Base-by-base conservation (phyloP, 1,284 basidiomycete genomes). In the Erythrobasidium hasegawianum region DNA sequence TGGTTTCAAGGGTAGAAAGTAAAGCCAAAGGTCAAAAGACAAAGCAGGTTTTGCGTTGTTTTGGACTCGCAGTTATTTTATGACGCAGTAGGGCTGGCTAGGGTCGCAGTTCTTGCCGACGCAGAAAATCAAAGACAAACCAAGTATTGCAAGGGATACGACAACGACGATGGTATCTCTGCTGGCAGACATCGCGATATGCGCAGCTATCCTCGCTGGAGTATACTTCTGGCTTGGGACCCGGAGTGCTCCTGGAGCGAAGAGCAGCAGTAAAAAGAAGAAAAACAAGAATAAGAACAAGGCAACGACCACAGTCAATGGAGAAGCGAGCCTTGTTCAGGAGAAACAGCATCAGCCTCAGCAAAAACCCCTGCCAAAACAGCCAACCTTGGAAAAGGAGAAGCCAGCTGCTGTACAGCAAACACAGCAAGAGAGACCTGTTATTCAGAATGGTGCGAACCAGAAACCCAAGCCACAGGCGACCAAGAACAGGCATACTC, bases 161-260 rank as follows among this genome's bases (percentile, higher is more conserved):
- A 47, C n/a, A 8, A 47, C n/a, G n/a, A 47, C 43, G 43, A 47
- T 47, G 43, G 43, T 47, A 5, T 47, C 43, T n/a, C 43, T 47
- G n/a, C 43, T 47, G n/a, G 43, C 43, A n/a, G 43, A 47, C 43
- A n/a, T 47, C 14, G 43, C 43, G n/a, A 47, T 47, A 47, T 47
- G 43, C 43, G 43, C 43, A 5, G 43, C 43, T 24, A 24, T 47
- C 43, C 16, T 47, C 43, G 43, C n/a, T n/a, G 43, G n/a, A n/a
- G 43, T 14, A 8, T 47, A 24, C n/a, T 24, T 47, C 14, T 47
- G 43, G 43, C 5, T 47, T 14, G 7, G 22, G 7, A 5, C 5
- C 7, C n/a, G 43, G 16, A n/a, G n/a, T 24, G 4, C n/a, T 24
- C 5, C 43, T 24, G 43, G 43, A n/a, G 5, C 14, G 14, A 33